These are phyloP conservation scores for Papiliotrema laurentii DNA, from an alignment of 1,284 basidiomycete genomes.

Conservation along the genomic window DNA sequence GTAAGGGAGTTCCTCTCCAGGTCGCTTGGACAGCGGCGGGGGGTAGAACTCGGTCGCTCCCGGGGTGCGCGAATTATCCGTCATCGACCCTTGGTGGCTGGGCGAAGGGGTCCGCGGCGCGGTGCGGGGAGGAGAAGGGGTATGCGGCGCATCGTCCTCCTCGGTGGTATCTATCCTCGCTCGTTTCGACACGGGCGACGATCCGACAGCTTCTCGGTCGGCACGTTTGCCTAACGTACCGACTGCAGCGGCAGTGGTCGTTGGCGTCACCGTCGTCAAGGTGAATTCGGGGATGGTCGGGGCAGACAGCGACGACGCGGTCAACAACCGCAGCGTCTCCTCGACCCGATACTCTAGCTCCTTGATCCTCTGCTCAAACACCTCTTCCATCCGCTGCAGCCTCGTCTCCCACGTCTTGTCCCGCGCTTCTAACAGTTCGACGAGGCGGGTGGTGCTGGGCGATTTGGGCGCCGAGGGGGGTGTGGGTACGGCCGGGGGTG, in stretches of 20 bases:
- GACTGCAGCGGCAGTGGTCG: not conserved
- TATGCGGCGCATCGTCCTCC: conserved; percentile 10
- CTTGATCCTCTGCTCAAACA: conserved; percentile 14
- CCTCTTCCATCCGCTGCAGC: conserved; percentile 7
- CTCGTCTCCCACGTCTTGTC: conserved; percentile 12
- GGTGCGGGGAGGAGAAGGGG: conserved; percentile 17
- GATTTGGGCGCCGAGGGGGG: not conserved
- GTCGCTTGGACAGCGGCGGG: conserved; percentile 5
- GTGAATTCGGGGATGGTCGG: not conserved
- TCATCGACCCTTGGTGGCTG: conserved; percentile 22
- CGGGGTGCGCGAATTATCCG: conserved; percentile 31
- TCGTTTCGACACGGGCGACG: conserved; percentile 4
- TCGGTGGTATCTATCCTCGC: conserved; percentile 1
- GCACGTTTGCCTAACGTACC: conserved; percentile 4
- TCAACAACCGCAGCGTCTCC: conserved; percentile 5
- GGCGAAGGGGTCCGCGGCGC: conserved; percentile 30
- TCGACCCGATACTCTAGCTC: conserved; percentile 17
- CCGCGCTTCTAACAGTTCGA: conserved; percentile 7
- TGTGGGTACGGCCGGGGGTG: not conserved
- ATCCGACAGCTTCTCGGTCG: not conserved
- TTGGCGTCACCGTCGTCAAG: conserved; percentile 3
- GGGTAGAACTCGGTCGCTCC: conserved; percentile 15
- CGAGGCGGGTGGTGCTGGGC: not conserved
- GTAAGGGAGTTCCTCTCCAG: conserved; percentile 10
- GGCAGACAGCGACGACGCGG: not conserved